These are phyloP conservation scores for Gossypium gossypioides DNA, from an alignment of 441 rosid genomes.

Conservation along the genomic window DNA sequence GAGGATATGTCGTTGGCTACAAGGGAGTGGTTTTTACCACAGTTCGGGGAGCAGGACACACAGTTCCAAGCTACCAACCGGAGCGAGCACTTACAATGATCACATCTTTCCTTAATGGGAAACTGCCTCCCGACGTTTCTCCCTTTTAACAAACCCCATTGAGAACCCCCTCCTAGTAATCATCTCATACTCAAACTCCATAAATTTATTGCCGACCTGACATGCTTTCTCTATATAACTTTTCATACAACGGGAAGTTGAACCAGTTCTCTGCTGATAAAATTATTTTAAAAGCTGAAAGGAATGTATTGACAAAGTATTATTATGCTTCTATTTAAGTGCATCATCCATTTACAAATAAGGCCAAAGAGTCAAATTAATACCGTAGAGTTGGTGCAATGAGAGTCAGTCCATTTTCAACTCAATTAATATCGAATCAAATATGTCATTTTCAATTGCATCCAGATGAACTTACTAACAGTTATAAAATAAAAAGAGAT, in stretches of 20 bases:
- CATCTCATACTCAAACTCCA: neutral
- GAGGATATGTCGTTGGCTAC: conserved; percentile 35
- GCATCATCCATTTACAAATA: neutral
- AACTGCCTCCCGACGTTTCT: conserved; percentile 21
- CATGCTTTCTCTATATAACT: neutral
- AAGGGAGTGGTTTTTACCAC: conserved; percentile 29
- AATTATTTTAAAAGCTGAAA: neutral
- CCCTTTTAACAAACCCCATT: neutral
- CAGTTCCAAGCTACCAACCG: conserved; percentile 37
- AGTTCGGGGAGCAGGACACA: conserved; percentile 40
- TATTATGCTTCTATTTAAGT: neutral
- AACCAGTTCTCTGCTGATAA: neutral
- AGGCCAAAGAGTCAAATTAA: neutral
- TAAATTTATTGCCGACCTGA: neutral
- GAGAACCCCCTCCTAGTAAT: conserved; percentile 2
- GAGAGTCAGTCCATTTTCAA: no score
- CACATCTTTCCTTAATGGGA: conserved; percentile 34
- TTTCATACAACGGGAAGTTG: neutral
- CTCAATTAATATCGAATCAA: no score
- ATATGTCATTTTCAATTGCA: no score
- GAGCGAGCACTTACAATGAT: conserved; percentile 35
- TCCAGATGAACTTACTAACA: no score
- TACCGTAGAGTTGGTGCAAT: no score
- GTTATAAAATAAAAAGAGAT: no score
- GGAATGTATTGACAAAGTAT: neutral